A percentile compares a stretch with the other conserved stretches of the same genome.
Evolutionary conservation across 2,329 filamentous ascomycete genomes (phyloP).

Genomic region (Xylariaceae sp.): DNA sequence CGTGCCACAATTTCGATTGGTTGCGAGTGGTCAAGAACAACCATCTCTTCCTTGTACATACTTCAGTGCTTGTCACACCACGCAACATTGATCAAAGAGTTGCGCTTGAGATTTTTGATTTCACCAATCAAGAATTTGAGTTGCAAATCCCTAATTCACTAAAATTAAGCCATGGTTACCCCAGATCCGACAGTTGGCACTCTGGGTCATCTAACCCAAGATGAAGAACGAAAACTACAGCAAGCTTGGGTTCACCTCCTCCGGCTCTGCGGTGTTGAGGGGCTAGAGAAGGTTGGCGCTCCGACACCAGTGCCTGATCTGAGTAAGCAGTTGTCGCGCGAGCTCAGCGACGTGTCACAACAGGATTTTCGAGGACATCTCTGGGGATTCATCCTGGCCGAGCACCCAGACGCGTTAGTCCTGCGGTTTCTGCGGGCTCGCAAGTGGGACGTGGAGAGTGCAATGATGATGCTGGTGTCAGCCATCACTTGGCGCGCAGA

Average conservation of each 20-base stretch:
- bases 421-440: conserved; percentile 18
- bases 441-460: conserved; percentile 13
- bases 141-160: too few species aligned
- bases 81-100: too few species aligned
- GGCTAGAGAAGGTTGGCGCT: background rate
- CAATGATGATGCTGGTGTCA: conserved; percentile 14
- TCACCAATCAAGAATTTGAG: too few species aligned
- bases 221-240: conserved; percentile 13
- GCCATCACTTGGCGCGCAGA: conserved; percentile 14
- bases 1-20: too few species aligned
- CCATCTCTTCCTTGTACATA: too few species aligned
- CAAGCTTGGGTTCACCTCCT: conserved; percentile 16
- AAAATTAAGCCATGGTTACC: conserved; percentile 5
- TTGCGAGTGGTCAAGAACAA: too few species aligned
- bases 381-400: conserved; percentile 11
- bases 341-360: background rate
- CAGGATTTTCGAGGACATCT: conserved; percentile 7
- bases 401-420: conserved; percentile 14
- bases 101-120: too few species aligned
- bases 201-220: conserved; percentile 6
- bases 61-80: too few species aligned
- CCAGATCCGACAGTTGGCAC: conserved; percentile 1
- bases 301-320: conserved; percentile 1
- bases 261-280: conserved; percentile 9
- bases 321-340: background rate